Evolutionary conservation across 257 asterid genomes (phyloP).

Genomic region (Coffea eugenioides): DNA sequence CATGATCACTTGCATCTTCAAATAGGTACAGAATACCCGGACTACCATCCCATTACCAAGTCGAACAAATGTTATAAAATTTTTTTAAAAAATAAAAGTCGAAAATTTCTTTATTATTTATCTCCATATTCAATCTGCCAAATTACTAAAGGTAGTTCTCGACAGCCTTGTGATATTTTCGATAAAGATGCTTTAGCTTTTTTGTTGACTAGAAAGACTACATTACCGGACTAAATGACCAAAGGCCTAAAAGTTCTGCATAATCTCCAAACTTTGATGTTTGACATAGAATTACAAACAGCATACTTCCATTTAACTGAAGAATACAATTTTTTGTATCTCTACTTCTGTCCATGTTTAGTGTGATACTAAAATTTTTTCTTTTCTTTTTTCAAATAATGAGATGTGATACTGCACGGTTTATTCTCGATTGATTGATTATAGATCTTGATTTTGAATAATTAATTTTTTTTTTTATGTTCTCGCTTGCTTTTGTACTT

Average conservation of each 20-base stretch:
- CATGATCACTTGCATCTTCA: background rate
- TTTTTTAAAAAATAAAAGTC: too few species aligned
- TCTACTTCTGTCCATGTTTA: background rate
- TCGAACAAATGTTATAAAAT: background rate
- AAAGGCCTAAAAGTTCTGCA: background rate
- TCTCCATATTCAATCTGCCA: background rate
- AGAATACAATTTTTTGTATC: background rate
- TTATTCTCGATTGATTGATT: too few species aligned
- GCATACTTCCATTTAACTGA: too few species aligned
- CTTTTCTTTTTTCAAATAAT: too few species aligned
- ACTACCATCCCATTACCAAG: background rate
- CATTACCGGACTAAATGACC: background rate
- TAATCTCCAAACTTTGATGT: background rate
- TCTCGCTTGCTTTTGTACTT: too few species aligned
- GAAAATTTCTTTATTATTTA: too few species aligned
- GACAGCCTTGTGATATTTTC: background rate
- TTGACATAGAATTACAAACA: background rate
- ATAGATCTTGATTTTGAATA: too few species aligned
- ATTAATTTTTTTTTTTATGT: too few species aligned
- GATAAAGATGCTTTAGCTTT: background rate
- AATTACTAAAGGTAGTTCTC: background rate
- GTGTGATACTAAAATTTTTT: background rate
- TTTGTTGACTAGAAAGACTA: background rate
- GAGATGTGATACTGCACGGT: too few species aligned
- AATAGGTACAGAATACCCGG: background rate